Conservation (phyloP, 805 yeast genomes). For the Yarrowia bubula region DNA sequence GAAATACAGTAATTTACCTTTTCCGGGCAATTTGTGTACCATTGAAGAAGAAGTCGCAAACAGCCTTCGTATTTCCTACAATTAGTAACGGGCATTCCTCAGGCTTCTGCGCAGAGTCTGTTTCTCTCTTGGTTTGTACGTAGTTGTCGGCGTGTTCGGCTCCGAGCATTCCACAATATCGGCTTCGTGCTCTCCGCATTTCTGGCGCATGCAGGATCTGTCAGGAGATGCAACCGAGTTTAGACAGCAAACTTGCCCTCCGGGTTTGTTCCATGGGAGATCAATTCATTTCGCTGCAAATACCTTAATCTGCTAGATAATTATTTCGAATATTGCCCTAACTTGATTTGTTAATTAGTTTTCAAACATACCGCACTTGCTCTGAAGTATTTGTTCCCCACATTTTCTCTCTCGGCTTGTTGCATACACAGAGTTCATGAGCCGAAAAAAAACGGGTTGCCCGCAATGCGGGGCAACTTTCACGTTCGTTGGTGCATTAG, state of each 20-base stretch:
- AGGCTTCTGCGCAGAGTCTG: background rate
- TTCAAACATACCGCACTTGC: too few relatives aligned
- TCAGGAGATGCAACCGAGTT: background rate
- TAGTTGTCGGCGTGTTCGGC: conserved; percentile 13
- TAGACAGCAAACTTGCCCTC: background rate
- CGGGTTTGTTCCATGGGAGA: background rate
- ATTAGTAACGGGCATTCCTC: too few relatives aligned
- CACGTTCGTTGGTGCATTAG: conserved; percentile 16
- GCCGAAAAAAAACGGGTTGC: conserved; percentile 25
- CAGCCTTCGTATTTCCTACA: too few relatives aligned
- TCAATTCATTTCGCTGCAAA: background rate
- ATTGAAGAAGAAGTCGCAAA: background rate
- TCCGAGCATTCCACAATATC: background rate
- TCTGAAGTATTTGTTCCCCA: background rate
- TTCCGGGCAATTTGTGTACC: background rate
- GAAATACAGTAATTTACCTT: background rate
- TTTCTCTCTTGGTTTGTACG: background rate
- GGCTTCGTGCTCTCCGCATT: conserved; percentile 5
- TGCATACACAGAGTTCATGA: conserved; percentile 4
- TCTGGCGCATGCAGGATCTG: conserved; percentile 16
- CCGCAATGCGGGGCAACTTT: conserved; percentile 26
- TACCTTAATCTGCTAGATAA: too few relatives aligned
- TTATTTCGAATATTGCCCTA: too few relatives aligned
- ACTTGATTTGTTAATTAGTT: too few relatives aligned
- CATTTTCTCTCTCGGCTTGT: background rate